These are phyloP conservation scores for Phytophthora litchii DNA, from an alignment of 352 stramenopile species.

Conservation along the genomic window DNA sequence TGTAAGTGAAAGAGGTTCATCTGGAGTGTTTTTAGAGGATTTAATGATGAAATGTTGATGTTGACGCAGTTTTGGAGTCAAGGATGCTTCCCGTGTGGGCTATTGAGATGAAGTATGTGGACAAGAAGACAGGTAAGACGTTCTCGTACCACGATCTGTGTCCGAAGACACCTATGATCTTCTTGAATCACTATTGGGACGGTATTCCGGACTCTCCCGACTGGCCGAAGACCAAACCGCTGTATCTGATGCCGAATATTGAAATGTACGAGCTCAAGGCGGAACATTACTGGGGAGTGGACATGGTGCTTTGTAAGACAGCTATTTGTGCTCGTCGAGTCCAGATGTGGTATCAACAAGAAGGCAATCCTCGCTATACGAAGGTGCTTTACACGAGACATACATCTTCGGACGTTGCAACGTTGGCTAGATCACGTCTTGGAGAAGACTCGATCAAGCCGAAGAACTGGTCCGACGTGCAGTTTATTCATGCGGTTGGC, in stretches of 20 bases:
- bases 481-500: conserved; percentile 57
- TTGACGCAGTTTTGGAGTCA: conserved; percentile 37
- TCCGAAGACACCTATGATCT: conserved; percentile 47
- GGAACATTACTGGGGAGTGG: conserved; percentile 52
- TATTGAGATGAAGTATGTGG: conserved; percentile 47
- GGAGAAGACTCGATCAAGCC: conserved; percentile 32
- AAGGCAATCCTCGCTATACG: conserved; percentile 57
- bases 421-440: conserved; percentile 38
- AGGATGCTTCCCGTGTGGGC: conserved; percentile 51
- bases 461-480: conserved; percentile 53
- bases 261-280: conserved; percentile 69
- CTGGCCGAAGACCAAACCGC: conserved; percentile 38
- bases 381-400: conserved; percentile 62
- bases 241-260: conserved; percentile 51
- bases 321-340: conserved; percentile 52
- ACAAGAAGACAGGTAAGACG: conserved; percentile 42
- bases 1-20: conserved; percentile 35
- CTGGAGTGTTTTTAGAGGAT: background rate
- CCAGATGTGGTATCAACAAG: conserved; percentile 54
- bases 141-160: conserved; percentile 62
- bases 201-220: conserved; percentile 34
- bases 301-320: conserved; percentile 68
- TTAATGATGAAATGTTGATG: conserved; percentile 4
- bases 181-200: conserved; percentile 61
- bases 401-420: conserved; percentile 58